Percentiles rank a stretch among this genome's conserved stretches.
These are phyloP conservation scores for Mycena epipterygia DNA, from an alignment of 768 basidiomycete genomes.

Conservation along the genomic window DNA sequence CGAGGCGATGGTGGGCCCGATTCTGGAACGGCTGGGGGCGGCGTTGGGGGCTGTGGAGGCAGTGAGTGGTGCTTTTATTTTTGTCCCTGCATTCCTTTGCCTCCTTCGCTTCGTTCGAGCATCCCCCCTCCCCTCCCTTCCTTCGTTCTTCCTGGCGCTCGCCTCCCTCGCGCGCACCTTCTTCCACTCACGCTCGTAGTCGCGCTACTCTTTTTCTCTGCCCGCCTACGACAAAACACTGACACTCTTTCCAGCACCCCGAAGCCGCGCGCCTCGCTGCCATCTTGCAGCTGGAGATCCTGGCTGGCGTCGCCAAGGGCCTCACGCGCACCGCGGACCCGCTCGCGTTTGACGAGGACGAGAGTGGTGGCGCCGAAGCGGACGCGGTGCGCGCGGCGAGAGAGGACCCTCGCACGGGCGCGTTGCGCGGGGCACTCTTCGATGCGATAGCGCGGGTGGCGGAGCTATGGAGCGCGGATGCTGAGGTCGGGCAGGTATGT, in stretches of 20 bases:
- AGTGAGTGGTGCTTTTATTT: conserved; percentile 52
- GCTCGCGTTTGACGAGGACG: conserved; percentile 69
- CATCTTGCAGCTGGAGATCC: conserved; percentile 81
- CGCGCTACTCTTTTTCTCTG: too few species aligned
- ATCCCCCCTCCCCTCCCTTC: too few species aligned
- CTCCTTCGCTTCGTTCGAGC: too few species aligned
- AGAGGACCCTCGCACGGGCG: conserved; percentile 72
- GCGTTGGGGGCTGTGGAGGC: conserved; percentile 67
- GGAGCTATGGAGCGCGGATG: conserved; percentile 85
- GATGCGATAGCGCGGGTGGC: conserved; percentile 70
- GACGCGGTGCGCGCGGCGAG: conserved; percentile 72
- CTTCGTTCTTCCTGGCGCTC: too few species aligned
- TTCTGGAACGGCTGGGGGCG: conserved; percentile 77
- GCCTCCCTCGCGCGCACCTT: too few species aligned
- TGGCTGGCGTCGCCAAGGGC: conserved; percentile 90
- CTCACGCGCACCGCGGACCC: conserved; percentile 84
- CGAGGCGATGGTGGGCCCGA: conserved; percentile 83
- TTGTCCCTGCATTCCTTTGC: too few species aligned
- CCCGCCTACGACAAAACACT: background rate
- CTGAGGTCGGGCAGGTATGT: conserved; percentile 82
- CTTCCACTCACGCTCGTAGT: too few species aligned
- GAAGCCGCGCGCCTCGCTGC: conserved; percentile 78
- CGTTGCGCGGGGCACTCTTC: conserved; percentile 77
- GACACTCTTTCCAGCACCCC: conserved; percentile 62
- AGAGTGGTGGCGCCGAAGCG: conserved; percentile 66